Conservation (phyloP, 371 early-diverging fungal genomes). For the Mucor velutinosus region DNA sequence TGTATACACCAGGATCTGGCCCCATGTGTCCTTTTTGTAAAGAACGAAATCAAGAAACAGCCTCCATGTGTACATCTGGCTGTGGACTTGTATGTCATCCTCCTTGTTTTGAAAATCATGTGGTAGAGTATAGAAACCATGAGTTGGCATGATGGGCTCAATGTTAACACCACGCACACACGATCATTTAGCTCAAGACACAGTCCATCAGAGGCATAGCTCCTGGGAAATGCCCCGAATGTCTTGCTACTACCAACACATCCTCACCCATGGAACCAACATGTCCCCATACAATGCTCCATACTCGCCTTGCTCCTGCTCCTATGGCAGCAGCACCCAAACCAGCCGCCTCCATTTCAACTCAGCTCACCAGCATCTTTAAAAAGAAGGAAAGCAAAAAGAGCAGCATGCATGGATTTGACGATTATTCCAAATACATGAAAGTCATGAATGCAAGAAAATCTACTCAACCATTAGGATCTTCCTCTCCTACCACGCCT, state of each 20-base stretch:
- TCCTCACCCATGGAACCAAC: background rate
- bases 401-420: background rate
- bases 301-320: background rate
- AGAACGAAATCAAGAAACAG: background rate
- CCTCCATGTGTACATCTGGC: background rate
- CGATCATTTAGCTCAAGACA: background rate
- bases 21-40: background rate
- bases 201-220: background rate
- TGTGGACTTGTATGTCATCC: background rate
- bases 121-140: background rate
- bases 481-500: background rate
- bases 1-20: background rate
- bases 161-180: no score
- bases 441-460: background rate
- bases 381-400: background rate
- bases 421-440: background rate
- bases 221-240: background rate
- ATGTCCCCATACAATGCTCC: background rate
- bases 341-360: background rate
- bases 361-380: background rate
- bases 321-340: background rate
- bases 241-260: background rate
- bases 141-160: no score
- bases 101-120: background rate
- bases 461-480: background rate